Evolutionary conservation across 352 stramenopile species (phyloP).

Genomic region (Phytophthora foliorum): DNA sequence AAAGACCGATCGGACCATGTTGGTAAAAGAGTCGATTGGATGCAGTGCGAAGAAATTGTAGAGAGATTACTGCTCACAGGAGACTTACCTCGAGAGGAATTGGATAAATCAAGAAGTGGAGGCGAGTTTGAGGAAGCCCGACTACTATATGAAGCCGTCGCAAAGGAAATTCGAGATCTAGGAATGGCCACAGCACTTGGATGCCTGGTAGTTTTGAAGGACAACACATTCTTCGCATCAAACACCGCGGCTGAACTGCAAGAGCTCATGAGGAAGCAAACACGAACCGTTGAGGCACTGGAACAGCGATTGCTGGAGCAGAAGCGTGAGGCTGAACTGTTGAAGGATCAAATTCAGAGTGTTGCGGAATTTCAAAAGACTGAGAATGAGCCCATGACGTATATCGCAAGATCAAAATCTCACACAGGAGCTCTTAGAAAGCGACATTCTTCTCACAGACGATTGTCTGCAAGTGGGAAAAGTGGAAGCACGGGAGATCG

Average conservation of each 20-base stretch:
- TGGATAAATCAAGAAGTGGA: constrained; percentile 30
- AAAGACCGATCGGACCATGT: constrained; percentile 19
- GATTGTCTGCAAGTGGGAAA: constrained; percentile 13
- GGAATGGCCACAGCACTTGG: constrained; percentile 62
- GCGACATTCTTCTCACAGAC: constrained; percentile 14
- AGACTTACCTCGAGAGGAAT: constrained; percentile 50
- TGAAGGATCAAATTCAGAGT: constrained; percentile 57
- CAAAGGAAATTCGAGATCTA: constrained; percentile 48
- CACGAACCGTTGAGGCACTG: constrained; percentile 54
- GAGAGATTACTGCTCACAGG: constrained; percentile 61
- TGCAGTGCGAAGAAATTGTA: constrained; percentile 65
- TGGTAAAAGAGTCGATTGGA: constrained; percentile 53
- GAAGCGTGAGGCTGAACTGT: constrained; percentile 55
- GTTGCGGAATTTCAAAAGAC: constrained; percentile 14
- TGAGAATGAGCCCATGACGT: constrained; percentile 11
- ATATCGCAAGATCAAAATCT: constrained; percentile 41
- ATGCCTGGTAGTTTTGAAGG: constrained; percentile 69
- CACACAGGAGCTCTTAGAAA: constrained; percentile 33
- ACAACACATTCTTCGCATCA: constrained; percentile 75
- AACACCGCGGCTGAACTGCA: constrained; percentile 70
- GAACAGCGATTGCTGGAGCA: constrained; percentile 74
- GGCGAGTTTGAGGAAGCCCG: constrained; percentile 41
- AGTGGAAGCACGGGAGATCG: constrained; percentile 19
- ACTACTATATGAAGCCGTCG: constrained; percentile 45
- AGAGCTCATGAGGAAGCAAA: constrained; percentile 67